Base-by-base conservation (phyloP, 2,329 filamentous ascomycete genomes). In the Juglanconis juglandina region DNA sequence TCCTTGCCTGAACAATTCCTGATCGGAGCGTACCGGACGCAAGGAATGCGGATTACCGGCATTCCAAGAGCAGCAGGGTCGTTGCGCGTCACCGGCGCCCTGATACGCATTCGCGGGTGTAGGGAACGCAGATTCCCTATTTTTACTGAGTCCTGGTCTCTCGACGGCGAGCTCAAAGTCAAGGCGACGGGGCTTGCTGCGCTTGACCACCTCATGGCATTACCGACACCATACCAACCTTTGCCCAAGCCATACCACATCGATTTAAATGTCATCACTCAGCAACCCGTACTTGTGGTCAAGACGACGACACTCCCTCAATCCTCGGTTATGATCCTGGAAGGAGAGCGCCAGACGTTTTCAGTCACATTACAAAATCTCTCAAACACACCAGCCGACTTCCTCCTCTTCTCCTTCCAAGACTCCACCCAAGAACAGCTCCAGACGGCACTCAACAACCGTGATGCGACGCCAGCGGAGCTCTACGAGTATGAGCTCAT, bases 281-380 rank as follows among this genome's bases (percentile, higher is more conserved):
- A 86, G 49, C 92, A 97, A 71, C 95, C 95, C 5, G 76, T 91
- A 3, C 77, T 98, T 3, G 77, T 87, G 3, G 82, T 97, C 24
- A 88, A 90, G 68, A 87, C 87, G 7, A 89, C 88, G 3, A 91
- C 89, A 11, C 80, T 97, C 1, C 85, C 89, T 0, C 93, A 97
- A 69, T 91, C 90, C 30, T 90, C 92, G 9, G 78, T 96, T 41
- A 97, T 96, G 92, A 83, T 99, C 10, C 80, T 99, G 5, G 94
- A 98, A 75, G 95, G 95, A 48, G 94, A 99, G 73, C 84, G 83
- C 30, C 88, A 87, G 66, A 79, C 79, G 0, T 96, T 98, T 69
- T 88, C 85, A 0, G 82, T 97, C 14, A 93, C 89, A 0, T 77
- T 98, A 13, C 84, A 89, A 66, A 99, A 99, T 66, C 79, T 86